Evolutionary conservation across 2,329 filamentous ascomycete genomes (phyloP).

Genomic region (Albifimbria verrucaria): DNA sequence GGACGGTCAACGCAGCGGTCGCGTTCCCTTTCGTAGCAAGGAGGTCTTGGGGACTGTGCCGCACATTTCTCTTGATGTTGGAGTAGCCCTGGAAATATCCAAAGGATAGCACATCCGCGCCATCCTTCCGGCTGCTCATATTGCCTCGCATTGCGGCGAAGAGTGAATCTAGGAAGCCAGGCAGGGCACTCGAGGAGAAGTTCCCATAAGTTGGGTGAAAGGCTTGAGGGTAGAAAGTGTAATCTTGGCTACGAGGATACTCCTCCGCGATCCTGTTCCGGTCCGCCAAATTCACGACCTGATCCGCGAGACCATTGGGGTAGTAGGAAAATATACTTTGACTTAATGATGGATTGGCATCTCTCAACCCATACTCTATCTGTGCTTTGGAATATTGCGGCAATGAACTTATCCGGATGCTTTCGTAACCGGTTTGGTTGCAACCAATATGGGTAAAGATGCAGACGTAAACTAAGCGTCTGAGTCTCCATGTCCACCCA

Average conservation of each 20-base stretch:
- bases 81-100: conserved; percentile 11
- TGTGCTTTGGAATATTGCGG: not conserved
- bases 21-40: conserved; percentile 5
- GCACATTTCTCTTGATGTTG: conserved; percentile 5
- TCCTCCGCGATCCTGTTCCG: not conserved
- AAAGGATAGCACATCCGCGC: conserved; percentile 7
- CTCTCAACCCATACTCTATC: not conserved
- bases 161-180: conserved; percentile 1
- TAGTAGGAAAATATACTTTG: no score
- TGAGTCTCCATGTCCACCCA: not conserved
- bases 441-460: not conserved
- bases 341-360: conserved; percentile 3
- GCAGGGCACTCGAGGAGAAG: not conserved
- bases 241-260: not conserved
- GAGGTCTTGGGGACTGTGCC: conserved; percentile 3
- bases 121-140: conserved; percentile 5
- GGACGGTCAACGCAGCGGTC: conserved; percentile 5
- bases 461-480: not conserved
- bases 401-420: conserved; percentile 1
- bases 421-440: not conserved
- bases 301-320: no score
- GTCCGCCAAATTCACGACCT: no score
- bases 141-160: conserved; percentile 1
- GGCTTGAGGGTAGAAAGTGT: conserved; percentile 2
- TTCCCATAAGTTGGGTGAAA: conserved; percentile 3